phyloP scores from a whole-genome alignment of 208 protist species.

The Trypanosoma lewisi region DNA sequence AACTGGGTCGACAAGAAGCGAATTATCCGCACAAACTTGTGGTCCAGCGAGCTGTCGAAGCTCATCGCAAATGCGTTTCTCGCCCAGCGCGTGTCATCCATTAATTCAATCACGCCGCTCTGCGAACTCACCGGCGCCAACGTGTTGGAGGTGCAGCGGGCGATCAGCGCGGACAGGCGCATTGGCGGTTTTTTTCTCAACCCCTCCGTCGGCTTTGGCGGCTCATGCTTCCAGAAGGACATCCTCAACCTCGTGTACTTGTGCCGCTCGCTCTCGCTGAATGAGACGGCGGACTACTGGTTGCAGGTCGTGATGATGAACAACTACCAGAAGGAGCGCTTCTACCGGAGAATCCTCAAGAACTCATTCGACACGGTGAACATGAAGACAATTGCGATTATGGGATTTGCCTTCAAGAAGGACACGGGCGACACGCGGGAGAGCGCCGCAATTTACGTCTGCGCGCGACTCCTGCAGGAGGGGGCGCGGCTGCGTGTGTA shows the following conservation, averaged over 20 bases:
- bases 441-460: conserved; percentile 91
- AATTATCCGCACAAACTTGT: conserved; percentile 95
- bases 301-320: conserved; percentile 94
- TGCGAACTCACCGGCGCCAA: conserved; percentile 93
- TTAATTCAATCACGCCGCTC: conserved; percentile 94
- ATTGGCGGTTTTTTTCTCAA: conserved; percentile 95
- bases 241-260: conserved; percentile 97
- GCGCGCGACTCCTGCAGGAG: conserved; percentile 84
- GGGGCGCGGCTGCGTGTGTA: conserved; percentile 92
- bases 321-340: conserved; percentile 94
- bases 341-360: conserved; percentile 85
- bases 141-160: conserved; percentile 72
- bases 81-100: conserved; percentile 96
- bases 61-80: conserved; percentile 97
- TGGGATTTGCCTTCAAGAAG: conserved; percentile 98
- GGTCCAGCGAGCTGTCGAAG: conserved; percentile 97
- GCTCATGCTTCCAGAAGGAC: conserved; percentile 98
- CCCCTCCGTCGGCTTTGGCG: conserved; percentile 91
- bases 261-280: conserved; percentile 85
- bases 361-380: conserved; percentile 92
- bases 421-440: conserved; percentile 97
- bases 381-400: conserved; percentile 92
- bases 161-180: conserved; percentile 86
- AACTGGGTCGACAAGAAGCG: conserved; percentile 89
- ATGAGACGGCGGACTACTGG: conserved; percentile 96